Evolutionary conservation across 2,329 filamentous ascomycete genomes (phyloP), one percentile per base, ranked within the genome.

Genomic region (Fusarium nematophilum): DNA sequence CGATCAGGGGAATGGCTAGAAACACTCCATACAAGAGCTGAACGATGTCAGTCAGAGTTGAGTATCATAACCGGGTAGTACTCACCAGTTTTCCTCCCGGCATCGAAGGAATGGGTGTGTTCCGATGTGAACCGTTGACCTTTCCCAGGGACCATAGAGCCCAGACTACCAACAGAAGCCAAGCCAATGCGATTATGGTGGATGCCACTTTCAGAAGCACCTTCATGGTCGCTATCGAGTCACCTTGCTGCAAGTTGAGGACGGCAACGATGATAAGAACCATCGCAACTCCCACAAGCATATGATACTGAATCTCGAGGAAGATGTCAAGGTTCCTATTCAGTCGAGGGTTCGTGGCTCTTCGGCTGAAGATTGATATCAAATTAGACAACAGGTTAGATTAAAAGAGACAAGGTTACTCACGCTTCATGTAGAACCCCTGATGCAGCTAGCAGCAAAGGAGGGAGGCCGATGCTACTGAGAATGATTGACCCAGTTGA

Each of bases 391-490:
- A 29, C 11, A n/a, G 3, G 3, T 29, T 18, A 9, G 8, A 21
- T 9, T 18, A 3, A 27, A 6, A 13, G 26, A 8, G 5, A 30
- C 15, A 34, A n/a, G n/a, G n/a, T 3, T 7, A 30, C 50, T 42
- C 11, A 58, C 55, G 50, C 44, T 11, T 58, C 55, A 17, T 58
- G 55, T 3, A 58, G 7, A 15, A 58, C 17, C 4, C 55, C 55
- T 5, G 55, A 52, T 2, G 38, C 42, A 2, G 55, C 44, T 2
- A 58, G 14, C 1, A 58, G 26, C 4, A 58, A 46, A 6, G 55
- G 55, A 11, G 55, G 54, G 3, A 58, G 34, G 1, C 55, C 55
- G 10, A 58, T 37, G 23, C 55, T 58, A 11, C 18, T 50, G 27
- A 58, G 38, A 14, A 58, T 54, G 6, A 54, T 23, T 6, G 30